phyloP scores from a whole-genome alignment of 2,329 filamentous ascomycete species.

The Aureobasidium namibiae region DNA sequence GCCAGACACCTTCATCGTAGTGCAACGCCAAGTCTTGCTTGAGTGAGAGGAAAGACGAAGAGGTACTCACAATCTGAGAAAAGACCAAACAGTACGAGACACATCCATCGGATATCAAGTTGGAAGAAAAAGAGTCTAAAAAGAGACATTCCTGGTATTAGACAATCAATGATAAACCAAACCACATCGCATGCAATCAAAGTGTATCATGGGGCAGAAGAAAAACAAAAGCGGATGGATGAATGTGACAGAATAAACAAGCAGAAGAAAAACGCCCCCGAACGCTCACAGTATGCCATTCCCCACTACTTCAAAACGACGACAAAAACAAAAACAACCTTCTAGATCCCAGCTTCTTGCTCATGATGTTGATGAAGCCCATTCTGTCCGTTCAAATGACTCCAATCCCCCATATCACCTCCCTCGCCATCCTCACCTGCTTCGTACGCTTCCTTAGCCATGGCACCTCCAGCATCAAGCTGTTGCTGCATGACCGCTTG shows the following conservation, averaged over 20 bases:
- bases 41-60: too few species aligned
- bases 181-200: neutral
- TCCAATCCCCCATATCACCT: conserved; percentile 13
- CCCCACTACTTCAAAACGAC: neutral
- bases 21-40: too few species aligned
- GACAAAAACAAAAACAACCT: neutral
- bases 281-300: too few species aligned
- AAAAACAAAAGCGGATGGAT: too few species aligned
- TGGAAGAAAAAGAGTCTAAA: too few species aligned
- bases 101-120: too few species aligned
- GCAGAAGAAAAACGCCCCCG: too few species aligned
- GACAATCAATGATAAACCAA: neutral
- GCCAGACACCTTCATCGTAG: too few species aligned
- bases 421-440: neutral
- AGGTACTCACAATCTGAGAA: too few species aligned
- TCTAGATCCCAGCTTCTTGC: conserved; percentile 12
- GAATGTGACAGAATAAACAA: too few species aligned
- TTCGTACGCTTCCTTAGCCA: conserved; percentile 6
- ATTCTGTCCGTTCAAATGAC: conserved; percentile 11
- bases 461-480: conserved; percentile 22
- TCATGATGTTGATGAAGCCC: neutral
- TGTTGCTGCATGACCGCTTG: conserved; percentile 79
- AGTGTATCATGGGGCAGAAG: neutral
- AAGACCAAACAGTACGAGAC: too few species aligned
- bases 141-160: neutral